These are phyloP conservation scores for Penicillium parvum DNA, from an alignment of 495 filamentous ascomycete species.

Conservation along the genomic window DNA sequence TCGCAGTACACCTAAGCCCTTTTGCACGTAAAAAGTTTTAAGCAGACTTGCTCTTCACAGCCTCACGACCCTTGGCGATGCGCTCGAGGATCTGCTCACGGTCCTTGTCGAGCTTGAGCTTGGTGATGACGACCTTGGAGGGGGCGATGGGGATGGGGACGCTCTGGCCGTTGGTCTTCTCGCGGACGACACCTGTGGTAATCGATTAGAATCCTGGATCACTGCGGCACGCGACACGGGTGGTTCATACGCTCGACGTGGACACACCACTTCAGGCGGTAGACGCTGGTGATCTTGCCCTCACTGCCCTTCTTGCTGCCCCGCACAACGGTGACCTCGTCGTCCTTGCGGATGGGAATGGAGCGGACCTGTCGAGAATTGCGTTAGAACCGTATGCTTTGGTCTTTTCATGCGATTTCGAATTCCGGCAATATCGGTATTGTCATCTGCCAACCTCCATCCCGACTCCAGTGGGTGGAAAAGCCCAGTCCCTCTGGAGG, in stretches of 20 bases:
- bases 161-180: conserved; percentile 90
- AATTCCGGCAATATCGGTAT: not conserved
- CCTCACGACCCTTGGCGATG: conserved; percentile 70
- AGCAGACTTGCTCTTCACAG: conserved; percentile 35
- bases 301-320: conserved; percentile 92
- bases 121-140: conserved; percentile 92
- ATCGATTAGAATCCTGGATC: too few relatives aligned
- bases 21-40: conserved; percentile 31
- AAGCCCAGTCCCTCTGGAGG: too few relatives aligned
- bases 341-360: conserved; percentile 97
- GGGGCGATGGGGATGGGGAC: conserved; percentile 86
- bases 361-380: conserved; percentile 67
- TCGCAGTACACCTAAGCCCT: conserved; percentile 34
- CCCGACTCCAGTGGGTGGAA: not conserved
- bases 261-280: conserved; percentile 95
- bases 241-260: conserved; percentile 68
- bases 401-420: conserved; percentile 2
- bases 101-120: conserved; percentile 98
- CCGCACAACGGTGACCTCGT: conserved; percentile 86
- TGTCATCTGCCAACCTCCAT: not conserved
- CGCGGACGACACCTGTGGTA: conserved; percentile 62
- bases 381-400: conserved; percentile 11
- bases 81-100: conserved; percentile 90
- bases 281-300: conserved; percentile 87
- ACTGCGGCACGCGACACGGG: too few relatives aligned